Conservation (phyloP, 2,329 filamentous ascomycete species). For the Sordariomycetes sp. region DNA sequence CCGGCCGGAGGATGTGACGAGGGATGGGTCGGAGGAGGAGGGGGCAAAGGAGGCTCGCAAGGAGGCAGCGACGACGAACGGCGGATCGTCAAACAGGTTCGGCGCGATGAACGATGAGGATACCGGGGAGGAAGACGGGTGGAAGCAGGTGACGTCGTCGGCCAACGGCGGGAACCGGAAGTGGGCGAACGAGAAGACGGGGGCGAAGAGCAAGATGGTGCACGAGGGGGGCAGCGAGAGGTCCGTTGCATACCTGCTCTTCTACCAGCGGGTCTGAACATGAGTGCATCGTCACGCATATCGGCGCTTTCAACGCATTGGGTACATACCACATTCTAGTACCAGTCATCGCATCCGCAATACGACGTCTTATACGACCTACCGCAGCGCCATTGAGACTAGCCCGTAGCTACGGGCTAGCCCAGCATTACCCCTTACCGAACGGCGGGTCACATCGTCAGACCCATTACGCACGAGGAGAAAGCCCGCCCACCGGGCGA, state of each 20-base stretch:
- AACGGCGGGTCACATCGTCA: no score
- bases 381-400: neutral
- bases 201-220: conserved; percentile 44
- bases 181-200: conserved; percentile 51
- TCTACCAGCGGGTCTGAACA: conserved; percentile 68
- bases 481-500: neutral
- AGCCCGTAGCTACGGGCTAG: neutral
- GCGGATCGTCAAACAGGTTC: conserved; percentile 55
- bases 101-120: conserved; percentile 59
- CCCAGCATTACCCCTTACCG: no score
- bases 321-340: neutral
- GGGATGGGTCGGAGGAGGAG: conserved; percentile 73
- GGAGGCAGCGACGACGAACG: conserved; percentile 26
- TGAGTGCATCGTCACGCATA: neutral
- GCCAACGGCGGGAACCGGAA: conserved; percentile 53
- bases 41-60: conserved; percentile 55
- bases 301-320: neutral
- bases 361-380: neutral
- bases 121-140: conserved; percentile 57
- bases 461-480: neutral
- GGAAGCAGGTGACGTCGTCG: conserved; percentile 66
- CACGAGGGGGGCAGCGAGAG: conserved; percentile 72
- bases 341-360: neutral
- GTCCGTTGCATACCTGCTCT: conserved; percentile 93
- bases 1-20: conserved; percentile 78